These are phyloP conservation scores for Cardiospermum halicacabum DNA, from an alignment of 345 rosid genomes.

Conservation along the genomic window DNA sequence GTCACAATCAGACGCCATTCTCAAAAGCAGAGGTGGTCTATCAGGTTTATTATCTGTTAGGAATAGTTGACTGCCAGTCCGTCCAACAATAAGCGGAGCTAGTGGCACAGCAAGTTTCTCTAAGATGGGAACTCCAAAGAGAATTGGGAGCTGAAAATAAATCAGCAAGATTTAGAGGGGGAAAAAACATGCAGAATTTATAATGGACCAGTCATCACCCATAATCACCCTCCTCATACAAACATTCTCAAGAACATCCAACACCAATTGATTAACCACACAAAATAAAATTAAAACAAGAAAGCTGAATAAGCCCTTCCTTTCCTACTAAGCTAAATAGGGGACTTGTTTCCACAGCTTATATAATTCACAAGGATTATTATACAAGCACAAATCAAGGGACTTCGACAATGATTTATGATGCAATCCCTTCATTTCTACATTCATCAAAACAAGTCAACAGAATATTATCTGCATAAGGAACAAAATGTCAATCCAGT, in stretches of 20 bases:
- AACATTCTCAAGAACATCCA: background rate
- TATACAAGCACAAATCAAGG: background rate
- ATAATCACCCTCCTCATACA: background rate
- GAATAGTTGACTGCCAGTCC: slow-evolving; percentile 85
- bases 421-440: too few species aligned
- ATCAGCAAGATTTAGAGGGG: background rate
- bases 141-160: slow-evolving; percentile 76
- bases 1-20: slow-evolving; percentile 84
- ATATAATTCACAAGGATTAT: background rate
- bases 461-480: background rate
- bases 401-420: background rate
- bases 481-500: slow-evolving; percentile 4
- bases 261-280: background rate
- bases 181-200: background rate
- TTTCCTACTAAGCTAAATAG: background rate
- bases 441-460: slow-evolving; percentile 1
- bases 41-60: slow-evolving; percentile 80
- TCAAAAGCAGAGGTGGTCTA: slow-evolving; percentile 81
- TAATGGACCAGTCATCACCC: slow-evolving; percentile 1
- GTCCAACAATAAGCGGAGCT: slow-evolving; percentile 70
- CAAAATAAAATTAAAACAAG: too few species aligned
- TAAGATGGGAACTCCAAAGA: slow-evolving; percentile 75
- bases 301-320: too few species aligned
- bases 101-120: slow-evolving; percentile 86
- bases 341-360: background rate